Base-by-base conservation (phyloP, 2,329 filamentous ascomycete species). In the Colletotrichum sidae region DNA sequence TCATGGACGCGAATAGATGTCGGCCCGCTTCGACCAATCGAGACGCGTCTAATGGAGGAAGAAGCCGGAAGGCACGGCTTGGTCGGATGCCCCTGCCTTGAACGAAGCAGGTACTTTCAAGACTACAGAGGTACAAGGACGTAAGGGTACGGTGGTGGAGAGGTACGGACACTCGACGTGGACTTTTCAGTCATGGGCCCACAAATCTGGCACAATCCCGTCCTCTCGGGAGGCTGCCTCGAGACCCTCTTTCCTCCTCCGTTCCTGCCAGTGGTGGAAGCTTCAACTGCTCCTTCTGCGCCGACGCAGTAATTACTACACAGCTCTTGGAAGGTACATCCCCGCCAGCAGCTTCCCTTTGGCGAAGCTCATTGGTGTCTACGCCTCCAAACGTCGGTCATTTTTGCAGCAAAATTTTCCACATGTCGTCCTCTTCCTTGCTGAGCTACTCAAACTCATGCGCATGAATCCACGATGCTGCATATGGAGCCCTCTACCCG, bases 181-280 rank as follows among this genome's bases (percentile, higher is more conserved):
- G 4, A 25, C 25, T 25, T 25, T 4, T 5, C 25, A 25, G 25
- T 4, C 25, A 5, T 25, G 13, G 50, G 34, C 35, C 44, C 25
- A 49, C 49, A 51, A 37, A 33, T 55, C 15, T 55, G 53, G 41
- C 47, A n/a, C 53, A 39, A 61, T 60, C 53, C 62, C 58, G 58
- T 49, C 63, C 58, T 65, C 35, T 65, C 62, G 62, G 58, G 62
- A 62, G 55, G 58, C 62, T 44, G 58, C 62, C 58, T 53, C 58
- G 25, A 47, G 58, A 12, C 52, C 62, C 58, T 33, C 45, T 13
- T 45, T 44, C 56, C 50, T 33, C 44, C 44, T 47, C 46, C 46
- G 37, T 56, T 38, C 55, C 55, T 25, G 15, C 49, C 54, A 56
- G 37, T 44, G 15, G 38, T 12, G 33, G 39, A 38, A 54, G 42